Evolutionary conservation across 495 filamentous ascomycete genomes (phyloP), one percentile per base, ranked within the genome.

Genomic region (Penicillium lividum): DNA sequence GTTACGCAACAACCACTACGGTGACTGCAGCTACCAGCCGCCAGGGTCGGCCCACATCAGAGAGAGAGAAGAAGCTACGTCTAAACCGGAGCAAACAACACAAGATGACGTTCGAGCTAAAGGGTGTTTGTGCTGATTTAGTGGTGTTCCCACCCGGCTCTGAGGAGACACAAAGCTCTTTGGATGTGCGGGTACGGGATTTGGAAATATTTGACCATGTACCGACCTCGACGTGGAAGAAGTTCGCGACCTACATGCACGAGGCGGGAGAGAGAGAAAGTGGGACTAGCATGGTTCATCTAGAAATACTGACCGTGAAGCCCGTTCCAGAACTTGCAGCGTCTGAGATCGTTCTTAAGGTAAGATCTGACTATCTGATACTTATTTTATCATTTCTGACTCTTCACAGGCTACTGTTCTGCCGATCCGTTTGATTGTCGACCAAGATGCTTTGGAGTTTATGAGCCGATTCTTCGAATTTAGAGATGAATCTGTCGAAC

Each of bases 361-460:
- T 87, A 66, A 62, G 77, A 16, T 33, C 25, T 9, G 8, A 2
- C 31, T 11, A 33, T 3, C 9, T 33, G 31, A 33, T 33, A 2
- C 31, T 10, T 33, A 3, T 40, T 48, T 33, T 30, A 34, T 34
- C 27, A 30, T 15, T 52, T 38, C 28, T 57, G 54, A 60, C 34
- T 7, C 55, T 51, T 57, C 40, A 6, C 56, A 88, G 84, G 91
- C 84, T 25, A 92, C 84, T 6, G 72, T 99, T 48, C 80, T 98
- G 31, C 95, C 95, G 13, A 78, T 99, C 5, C 85, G 95, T 18
- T 79, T 99, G 7, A 94, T 97, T 67, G 93, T 99, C 16, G 95
- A 99, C 65, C 95, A 99, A 74, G 95, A 99, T 75, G 93, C 95
- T 25, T 80, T 99, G 10, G 95, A 99, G 66, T 99, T 99, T 66